Evolutionary conservation across 495 filamentous ascomycete genomes (phyloP).

Genomic region (Filosporella fistucella): DNA sequence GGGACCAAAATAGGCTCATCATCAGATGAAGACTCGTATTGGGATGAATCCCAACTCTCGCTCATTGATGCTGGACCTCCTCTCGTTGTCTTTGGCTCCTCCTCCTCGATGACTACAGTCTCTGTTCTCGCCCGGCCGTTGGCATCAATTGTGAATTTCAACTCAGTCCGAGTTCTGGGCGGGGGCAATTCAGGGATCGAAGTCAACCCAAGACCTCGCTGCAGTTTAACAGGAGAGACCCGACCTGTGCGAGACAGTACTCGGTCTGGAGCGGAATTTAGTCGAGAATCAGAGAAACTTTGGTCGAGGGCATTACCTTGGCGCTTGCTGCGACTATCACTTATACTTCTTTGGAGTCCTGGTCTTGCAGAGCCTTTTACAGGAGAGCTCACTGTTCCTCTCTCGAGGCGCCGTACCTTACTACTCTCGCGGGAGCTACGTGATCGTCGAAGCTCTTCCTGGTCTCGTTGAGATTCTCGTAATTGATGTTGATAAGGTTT

Average conservation of each 20-base stretch:
- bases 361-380: conserved; percentile 37
- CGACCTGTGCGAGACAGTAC: conserved; percentile 33
- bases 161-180: conserved; percentile 45
- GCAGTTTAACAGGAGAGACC: conserved; percentile 43
- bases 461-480: conserved; percentile 50
- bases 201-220: conserved; percentile 40
- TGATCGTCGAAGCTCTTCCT: conserved; percentile 38
- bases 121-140: conserved; percentile 69
- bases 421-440: conserved; percentile 27
- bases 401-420: conserved; percentile 26
- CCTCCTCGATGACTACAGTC: conserved; percentile 50
- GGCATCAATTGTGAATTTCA: conserved; percentile 67
- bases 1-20: conserved; percentile 62
- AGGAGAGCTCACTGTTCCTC: conserved; percentile 48
- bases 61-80: not conserved
- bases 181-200: conserved; percentile 43
- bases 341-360: conserved; percentile 57
- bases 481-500: conserved; percentile 57
- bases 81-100: conserved; percentile 14
- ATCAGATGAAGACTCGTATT: conserved; percentile 49
- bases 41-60: conserved; percentile 15
- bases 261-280: conserved; percentile 17
- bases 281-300: not conserved
- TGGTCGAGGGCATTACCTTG: conserved; percentile 5
- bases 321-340: conserved; percentile 30